Evolutionary conservation across 352 stramenopile species (phyloP).

Genomic region (Phytopythium cucurbitacearum): DNA sequence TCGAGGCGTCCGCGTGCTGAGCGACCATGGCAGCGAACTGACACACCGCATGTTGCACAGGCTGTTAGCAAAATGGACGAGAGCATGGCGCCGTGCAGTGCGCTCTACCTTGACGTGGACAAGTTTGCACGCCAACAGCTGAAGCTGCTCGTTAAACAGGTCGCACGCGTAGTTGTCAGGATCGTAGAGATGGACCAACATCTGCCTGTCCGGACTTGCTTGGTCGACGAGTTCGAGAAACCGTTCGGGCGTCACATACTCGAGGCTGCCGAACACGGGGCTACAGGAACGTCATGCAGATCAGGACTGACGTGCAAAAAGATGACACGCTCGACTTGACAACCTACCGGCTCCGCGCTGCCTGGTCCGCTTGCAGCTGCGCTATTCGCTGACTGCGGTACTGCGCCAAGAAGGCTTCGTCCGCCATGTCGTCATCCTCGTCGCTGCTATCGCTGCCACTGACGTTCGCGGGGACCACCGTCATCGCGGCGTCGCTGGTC

Average conservation of each 20-base stretch:
- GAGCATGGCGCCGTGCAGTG: neutral
- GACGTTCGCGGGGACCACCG: conserved; percentile 15
- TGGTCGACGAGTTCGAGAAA: conserved; percentile 51
- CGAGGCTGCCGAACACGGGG: conserved; percentile 43
- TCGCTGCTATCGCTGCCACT: conserved; percentile 35
- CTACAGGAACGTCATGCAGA: conserved; percentile 11
- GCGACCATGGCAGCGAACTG: conserved; percentile 64
- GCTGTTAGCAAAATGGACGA: conserved; percentile 1
- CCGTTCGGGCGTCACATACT: conserved; percentile 45
- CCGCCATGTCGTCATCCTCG: conserved; percentile 41
- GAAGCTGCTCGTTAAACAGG: conserved; percentile 65
- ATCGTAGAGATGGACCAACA: conserved; percentile 66
- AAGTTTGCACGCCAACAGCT: conserved; percentile 45
- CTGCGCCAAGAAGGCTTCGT: conserved; percentile 51
- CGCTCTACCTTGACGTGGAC: conserved; percentile 51
- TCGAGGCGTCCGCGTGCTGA: conserved; percentile 60
- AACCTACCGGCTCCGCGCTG: conserved; percentile 11
- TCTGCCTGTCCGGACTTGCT: conserved; percentile 12
- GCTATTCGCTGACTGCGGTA: conserved; percentile 62
- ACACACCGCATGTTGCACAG: neutral
- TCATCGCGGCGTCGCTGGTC: conserved; percentile 6
- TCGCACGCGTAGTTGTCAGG: conserved; percentile 68
- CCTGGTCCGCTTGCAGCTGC: conserved; percentile 47
- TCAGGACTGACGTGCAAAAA: neutral
- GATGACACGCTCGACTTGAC: neutral